These are phyloP conservation scores for Epichloe uncinata DNA, from an alignment of 2,329 filamentous ascomycete species.

Conservation along the genomic window DNA sequence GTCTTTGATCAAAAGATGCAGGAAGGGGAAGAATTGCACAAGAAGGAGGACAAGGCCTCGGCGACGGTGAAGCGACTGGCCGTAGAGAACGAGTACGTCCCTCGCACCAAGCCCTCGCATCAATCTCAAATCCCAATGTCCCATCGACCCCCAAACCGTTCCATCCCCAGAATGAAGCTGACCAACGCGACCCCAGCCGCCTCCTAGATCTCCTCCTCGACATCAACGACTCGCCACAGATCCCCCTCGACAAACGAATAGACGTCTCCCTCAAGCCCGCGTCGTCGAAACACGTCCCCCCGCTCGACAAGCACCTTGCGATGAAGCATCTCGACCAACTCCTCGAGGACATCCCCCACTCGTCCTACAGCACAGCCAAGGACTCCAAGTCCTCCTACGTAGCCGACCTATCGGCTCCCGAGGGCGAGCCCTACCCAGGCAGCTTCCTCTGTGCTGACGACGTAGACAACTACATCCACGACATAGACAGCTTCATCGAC, in stretches of 20 bases:
- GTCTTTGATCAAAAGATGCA: slow-evolving; percentile 66
- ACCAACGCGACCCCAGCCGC: slow-evolving; percentile 44
- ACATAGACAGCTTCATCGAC: slow-evolving; percentile 42
- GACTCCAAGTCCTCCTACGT: slow-evolving; percentile 48
- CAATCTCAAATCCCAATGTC: neutral
- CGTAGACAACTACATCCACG: slow-evolving; percentile 59
- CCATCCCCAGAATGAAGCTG: neutral
- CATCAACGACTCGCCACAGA: slow-evolving; percentile 71
- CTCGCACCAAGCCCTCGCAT: neutral
- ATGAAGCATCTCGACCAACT: slow-evolving; percentile 38
- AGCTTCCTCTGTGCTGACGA: slow-evolving; percentile 57
- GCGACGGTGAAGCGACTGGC: slow-evolving; percentile 72
- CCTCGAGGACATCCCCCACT: slow-evolving; percentile 36
- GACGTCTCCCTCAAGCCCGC: slow-evolving; percentile 45
- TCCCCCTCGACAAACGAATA: slow-evolving; percentile 58
- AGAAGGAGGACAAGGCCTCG: slow-evolving; percentile 66
- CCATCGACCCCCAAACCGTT: too few species aligned
- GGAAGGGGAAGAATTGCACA: slow-evolving; percentile 70
- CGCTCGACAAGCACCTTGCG: slow-evolving; percentile 22
- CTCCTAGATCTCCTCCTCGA: slow-evolving; percentile 80
- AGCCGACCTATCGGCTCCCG: slow-evolving; percentile 33
- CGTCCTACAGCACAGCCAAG: slow-evolving; percentile 38
- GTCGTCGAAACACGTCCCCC: slow-evolving; percentile 18
- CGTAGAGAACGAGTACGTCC: slow-evolving; percentile 77
- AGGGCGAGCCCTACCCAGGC: slow-evolving; percentile 43